Conservation (phyloP, 306 rosid species). For the Cucurbita ficifolia region DNA sequence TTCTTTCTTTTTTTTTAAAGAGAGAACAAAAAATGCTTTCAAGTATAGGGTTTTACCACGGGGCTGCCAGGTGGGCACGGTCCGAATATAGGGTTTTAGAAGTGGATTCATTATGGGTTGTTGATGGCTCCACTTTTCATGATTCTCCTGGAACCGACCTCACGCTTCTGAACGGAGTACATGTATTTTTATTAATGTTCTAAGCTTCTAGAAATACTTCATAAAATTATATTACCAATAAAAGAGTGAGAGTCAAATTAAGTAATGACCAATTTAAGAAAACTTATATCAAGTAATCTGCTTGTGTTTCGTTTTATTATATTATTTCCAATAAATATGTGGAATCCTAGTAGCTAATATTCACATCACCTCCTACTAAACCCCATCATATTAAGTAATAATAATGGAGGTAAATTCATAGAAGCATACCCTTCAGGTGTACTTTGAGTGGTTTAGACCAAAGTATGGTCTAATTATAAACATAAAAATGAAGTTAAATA, state of each 20-base stretch:
- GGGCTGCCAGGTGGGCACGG: constrained; percentile 65
- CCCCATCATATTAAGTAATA: background rate
- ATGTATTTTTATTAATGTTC: constrained; percentile 14
- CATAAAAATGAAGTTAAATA: background rate
- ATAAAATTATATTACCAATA: no score
- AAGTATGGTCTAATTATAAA: no score
- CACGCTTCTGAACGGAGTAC: constrained; percentile 83
- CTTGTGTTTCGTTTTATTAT: no score
- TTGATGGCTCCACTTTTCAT: constrained; percentile 69
- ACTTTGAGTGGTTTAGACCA: background rate
- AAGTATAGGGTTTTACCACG: constrained; percentile 27
- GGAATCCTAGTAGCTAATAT: background rate
- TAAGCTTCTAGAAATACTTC: no score
- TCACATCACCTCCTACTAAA: background rate
- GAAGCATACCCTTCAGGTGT: background rate
- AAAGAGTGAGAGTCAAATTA: no score
- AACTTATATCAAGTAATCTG: background rate
- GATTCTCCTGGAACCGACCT: constrained; percentile 71
- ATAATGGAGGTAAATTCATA: no score
- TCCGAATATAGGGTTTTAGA: constrained; percentile 51
- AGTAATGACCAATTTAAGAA: background rate
- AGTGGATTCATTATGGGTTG: constrained; percentile 41
- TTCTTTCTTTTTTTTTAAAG: no score
- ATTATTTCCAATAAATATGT: background rate
- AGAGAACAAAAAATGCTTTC: no score